These are phyloP conservation scores for Myriosclerotinia duriaeana DNA, from an alignment of 2,329 filamentous ascomycete genomes.

Conservation along the genomic window DNA sequence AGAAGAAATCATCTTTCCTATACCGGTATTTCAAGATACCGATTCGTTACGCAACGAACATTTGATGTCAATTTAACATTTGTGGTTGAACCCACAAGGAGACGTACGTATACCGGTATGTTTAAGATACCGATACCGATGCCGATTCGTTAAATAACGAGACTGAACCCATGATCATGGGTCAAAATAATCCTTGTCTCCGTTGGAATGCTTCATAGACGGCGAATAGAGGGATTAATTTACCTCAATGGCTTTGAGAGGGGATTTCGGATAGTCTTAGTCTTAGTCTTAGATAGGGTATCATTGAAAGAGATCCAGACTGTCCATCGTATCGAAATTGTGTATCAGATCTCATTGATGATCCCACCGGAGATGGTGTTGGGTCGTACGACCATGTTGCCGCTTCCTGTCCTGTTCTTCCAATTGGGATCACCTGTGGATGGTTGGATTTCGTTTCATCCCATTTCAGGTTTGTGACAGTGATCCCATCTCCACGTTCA, in stretches of 20 bases:
- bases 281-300: no score
- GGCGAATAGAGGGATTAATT: constrained; percentile 10
- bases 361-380: not conserved
- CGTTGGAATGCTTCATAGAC: constrained; percentile 4
- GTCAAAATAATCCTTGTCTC: constrained; percentile 13
- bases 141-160: constrained; percentile 23
- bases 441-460: constrained; percentile 5
- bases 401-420: not conserved
- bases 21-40: no score
- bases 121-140: not conserved
- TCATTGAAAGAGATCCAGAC: not conserved
- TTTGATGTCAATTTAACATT: no score
- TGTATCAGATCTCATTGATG: constrained; percentile 10
- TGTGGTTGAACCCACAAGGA: no score
- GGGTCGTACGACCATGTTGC: not conserved
- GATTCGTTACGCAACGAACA: no score
- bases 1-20: not conserved
- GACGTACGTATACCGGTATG: no score
- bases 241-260: constrained; percentile 3
- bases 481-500: constrained; percentile 1
- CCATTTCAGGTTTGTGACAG: not conserved
- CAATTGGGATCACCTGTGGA: not conserved
- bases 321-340: not conserved
- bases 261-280: not conserved
- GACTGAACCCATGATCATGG: constrained; percentile 15